phyloP scores from a whole-genome alignment of 495 filamentous ascomycete genomes.

The Daldinia caldariorum region DNA sequence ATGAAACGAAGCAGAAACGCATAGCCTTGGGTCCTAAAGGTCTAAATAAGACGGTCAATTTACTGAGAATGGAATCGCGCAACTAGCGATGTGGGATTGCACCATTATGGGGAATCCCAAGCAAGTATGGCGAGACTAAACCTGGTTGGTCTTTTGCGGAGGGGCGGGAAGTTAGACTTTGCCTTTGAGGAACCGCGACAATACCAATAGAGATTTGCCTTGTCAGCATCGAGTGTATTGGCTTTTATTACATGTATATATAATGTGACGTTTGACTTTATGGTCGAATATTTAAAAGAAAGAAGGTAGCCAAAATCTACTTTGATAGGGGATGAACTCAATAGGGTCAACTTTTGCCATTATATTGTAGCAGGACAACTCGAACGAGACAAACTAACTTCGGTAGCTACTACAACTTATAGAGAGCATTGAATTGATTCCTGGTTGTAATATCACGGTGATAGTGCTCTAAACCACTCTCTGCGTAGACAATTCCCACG shows the following conservation, averaged over 20 bases:
- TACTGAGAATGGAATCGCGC: constrained; percentile 17
- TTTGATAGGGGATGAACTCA: neutral
- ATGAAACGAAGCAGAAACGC: constrained; percentile 18
- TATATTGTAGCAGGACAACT: neutral
- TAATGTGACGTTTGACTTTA: neutral
- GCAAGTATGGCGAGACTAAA: constrained; percentile 14
- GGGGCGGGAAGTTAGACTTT: constrained; percentile 21
- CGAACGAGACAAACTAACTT: neutral
- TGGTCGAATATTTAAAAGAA: neutral
- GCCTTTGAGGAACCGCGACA: constrained; percentile 16
- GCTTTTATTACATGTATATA: neutral
- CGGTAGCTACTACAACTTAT: neutral
- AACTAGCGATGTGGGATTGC: constrained; percentile 18
- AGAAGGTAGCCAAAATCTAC: too few relatives aligned
- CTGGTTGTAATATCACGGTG: constrained; percentile 21
- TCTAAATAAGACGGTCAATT: constrained; percentile 7
- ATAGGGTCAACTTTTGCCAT: neutral
- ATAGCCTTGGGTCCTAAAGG: constrained; percentile 5
- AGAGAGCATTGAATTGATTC: constrained; percentile 9
- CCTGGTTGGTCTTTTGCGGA: constrained; percentile 29
- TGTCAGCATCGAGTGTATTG: neutral
- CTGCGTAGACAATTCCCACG: constrained; percentile 33
- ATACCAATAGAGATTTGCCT: constrained; percentile 31
- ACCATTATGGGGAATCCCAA: constrained; percentile 36
- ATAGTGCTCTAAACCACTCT: constrained; percentile 32